A percentile compares a stretch with the other conserved stretches of the same genome.
Conservation (phyloP, 306 rosid genomes). For the Hippophae rhamnoides region DNA sequence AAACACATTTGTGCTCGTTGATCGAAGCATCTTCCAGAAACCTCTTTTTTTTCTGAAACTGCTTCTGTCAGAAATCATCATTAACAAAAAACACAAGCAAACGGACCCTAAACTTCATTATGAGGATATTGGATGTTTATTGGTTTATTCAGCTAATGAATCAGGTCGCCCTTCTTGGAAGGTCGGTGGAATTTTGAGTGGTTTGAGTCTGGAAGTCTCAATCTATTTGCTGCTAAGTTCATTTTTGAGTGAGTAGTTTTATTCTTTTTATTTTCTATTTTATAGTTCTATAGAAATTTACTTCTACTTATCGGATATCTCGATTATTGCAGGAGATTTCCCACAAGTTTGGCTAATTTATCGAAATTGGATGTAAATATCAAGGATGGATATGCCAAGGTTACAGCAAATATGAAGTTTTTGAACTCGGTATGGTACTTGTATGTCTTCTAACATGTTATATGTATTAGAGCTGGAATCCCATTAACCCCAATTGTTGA, state of each 20-base stretch:
- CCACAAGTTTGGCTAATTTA: conserved; percentile 71
- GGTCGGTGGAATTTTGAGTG: conserved; percentile 94
- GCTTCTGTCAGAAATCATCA: no score
- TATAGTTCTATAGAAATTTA: neutral
- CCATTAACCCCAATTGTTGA: no score
- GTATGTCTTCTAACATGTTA: no score
- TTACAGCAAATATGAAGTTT: conserved; percentile 60
- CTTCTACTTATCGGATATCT: neutral
- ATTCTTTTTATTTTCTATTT: neutral
- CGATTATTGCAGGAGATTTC: conserved; percentile 55
- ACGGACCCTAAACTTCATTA: neutral
- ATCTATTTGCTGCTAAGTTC: conserved; percentile 58
- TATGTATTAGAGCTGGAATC: no score
- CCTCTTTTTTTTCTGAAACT: no score
- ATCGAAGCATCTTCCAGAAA: no score
- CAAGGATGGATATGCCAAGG: conserved; percentile 79
- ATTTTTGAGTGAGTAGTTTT: conserved; percentile 58
- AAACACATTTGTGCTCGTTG: no score
- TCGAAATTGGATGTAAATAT: conserved; percentile 65
- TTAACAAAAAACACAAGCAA: no score
- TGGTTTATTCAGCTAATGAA: conserved; percentile 25
- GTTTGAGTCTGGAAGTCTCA: conserved; percentile 78
- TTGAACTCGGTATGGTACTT: conserved; percentile 53
- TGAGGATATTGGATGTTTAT: conserved; percentile 29
- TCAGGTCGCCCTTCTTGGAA: conserved; percentile 94